These are phyloP conservation scores for Phytophthora sansomeana DNA, from an alignment of 352 stramenopile genomes.

Conservation along the genomic window DNA sequence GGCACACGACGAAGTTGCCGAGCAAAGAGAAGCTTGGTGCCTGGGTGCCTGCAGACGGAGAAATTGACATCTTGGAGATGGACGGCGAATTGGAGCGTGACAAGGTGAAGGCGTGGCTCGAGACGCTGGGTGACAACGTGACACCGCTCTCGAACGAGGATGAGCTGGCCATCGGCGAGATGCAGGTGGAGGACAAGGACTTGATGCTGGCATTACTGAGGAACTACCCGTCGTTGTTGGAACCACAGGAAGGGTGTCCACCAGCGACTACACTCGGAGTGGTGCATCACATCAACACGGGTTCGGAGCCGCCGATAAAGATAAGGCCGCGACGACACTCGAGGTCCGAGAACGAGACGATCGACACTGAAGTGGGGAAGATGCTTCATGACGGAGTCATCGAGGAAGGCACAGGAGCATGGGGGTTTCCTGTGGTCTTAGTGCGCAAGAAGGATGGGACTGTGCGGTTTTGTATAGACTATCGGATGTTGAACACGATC, in stretches of 20 bases:
- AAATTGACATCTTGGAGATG: no score
- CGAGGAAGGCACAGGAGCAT: slow-evolving; percentile 24
- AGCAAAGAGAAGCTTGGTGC: no score
- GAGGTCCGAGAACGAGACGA: slow-evolving; percentile 15
- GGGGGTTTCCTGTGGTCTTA: slow-evolving; percentile 33
- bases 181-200: neutral
- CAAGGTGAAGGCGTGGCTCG: no score
- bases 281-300: neutral
- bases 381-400: slow-evolving; percentile 29
- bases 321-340: slow-evolving; percentile 5
- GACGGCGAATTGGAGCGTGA: no score
- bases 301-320: slow-evolving; percentile 1
- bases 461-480: slow-evolving; percentile 38
- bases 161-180: neutral
- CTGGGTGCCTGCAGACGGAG: no score
- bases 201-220: neutral
- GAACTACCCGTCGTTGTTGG: neutral
- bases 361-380: slow-evolving; percentile 17
- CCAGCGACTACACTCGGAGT: neutral
- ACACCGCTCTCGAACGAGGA: no score
- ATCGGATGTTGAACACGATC: slow-evolving; percentile 22
- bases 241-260: neutral
- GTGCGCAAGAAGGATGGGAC: slow-evolving; percentile 38
- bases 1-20: no score
- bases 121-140: no score